Percentiles rank a stretch among this genome's conserved stretches.
Evolutionary conservation across 352 stramenopile genomes (phyloP).

Genomic region (Sclerospora graminicola): DNA sequence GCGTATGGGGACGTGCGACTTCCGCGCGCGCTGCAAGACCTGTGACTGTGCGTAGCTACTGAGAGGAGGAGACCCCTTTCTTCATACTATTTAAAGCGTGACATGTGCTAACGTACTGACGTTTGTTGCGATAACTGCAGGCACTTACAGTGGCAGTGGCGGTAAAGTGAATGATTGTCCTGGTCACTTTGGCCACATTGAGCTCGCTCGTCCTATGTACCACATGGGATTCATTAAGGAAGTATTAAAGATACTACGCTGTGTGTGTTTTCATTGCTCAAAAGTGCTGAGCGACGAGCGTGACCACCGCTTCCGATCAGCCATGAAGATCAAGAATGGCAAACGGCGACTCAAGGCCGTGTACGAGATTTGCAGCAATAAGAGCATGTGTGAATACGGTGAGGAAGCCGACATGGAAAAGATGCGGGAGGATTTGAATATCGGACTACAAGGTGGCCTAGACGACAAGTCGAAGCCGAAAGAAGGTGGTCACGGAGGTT

Average conservation of each 20-base stretch:
- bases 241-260: slow-evolving; percentile 88
- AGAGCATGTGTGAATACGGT: slow-evolving; percentile 82
- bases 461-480: slow-evolving; percentile 79
- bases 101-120: no score
- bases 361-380: slow-evolving; percentile 90
- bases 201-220: slow-evolving; percentile 94
- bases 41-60: slow-evolving; percentile 71
- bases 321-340: slow-evolving; percentile 84
- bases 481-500: slow-evolving; percentile 73
- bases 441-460: slow-evolving; percentile 70
- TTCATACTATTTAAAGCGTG: no score
- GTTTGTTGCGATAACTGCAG: no score
- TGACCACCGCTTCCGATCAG: slow-evolving; percentile 65
- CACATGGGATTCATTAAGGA: slow-evolving; percentile 97
- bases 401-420: slow-evolving; percentile 84
- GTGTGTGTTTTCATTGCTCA: slow-evolving; percentile 97
- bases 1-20: slow-evolving; percentile 92
- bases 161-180: slow-evolving; percentile 95
- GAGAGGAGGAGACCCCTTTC: neutral
- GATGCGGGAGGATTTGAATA: slow-evolving; percentile 82
- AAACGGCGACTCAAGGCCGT: slow-evolving; percentile 90
- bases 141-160: slow-evolving; percentile 84
- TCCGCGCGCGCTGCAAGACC: slow-evolving; percentile 83
- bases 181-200: slow-evolving; percentile 99
- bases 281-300: slow-evolving; percentile 91